Conservation (phyloP, 768 basidiomycete species). For the Mycena crocata region DNA sequence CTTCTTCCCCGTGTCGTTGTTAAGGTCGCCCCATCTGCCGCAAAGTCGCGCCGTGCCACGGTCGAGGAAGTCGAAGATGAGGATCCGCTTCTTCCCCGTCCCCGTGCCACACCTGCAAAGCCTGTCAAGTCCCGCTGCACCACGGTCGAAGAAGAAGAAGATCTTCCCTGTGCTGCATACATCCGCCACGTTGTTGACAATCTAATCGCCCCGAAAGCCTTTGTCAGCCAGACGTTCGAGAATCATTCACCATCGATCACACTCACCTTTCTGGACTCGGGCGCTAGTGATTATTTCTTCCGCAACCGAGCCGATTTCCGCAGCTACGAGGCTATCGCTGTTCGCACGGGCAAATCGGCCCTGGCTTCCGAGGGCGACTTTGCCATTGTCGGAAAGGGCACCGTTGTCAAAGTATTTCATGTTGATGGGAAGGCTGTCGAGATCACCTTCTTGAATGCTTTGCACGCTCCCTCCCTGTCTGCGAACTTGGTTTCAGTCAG, state of each 20-base stretch:
- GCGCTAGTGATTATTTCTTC: conserved; percentile 32
- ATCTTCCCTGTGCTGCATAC: no score
- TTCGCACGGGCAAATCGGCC: neutral
- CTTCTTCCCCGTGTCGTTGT: neutral
- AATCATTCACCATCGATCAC: neutral
- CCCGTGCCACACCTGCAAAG: no score
- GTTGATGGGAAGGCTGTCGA: conserved; percentile 19
- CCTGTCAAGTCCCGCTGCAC: no score
- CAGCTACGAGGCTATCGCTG: neutral
- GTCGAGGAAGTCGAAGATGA: neutral
- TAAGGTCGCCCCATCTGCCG: neutral
- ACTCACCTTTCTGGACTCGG: conserved; percentile 32
- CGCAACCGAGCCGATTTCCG: neutral
- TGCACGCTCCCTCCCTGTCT: conserved; percentile 41
- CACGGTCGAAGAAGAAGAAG: no score
- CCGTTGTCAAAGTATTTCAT: conserved; percentile 26
- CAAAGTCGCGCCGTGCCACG: neutral
- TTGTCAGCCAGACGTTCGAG: conserved; percentile 13
- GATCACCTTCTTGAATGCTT: conserved; percentile 35
- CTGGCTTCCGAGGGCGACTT: conserved; percentile 26
- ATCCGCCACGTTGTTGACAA: neutral
- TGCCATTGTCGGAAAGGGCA: conserved; percentile 36
- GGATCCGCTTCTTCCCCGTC: neutral
- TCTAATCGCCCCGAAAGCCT: neutral
- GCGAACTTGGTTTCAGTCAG: conserved; percentile 41